Conservation (phyloP, 1,139 yeast genomes). For the Candida sojae region DNA sequence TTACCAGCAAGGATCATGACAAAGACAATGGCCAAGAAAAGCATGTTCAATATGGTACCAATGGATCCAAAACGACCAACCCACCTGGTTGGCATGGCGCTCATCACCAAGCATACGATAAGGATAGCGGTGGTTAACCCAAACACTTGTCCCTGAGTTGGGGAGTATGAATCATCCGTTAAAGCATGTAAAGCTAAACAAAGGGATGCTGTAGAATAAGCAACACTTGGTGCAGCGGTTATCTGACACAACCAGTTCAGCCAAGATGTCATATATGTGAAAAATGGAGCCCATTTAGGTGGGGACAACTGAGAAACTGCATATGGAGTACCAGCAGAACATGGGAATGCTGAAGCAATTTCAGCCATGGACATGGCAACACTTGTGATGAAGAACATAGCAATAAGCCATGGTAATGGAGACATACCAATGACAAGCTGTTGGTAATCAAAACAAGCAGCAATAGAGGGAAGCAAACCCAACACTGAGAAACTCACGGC, state of each 20-base stretch:
- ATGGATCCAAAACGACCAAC: conserved; percentile 55
- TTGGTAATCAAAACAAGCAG: conserved; percentile 55
- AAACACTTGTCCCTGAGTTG: conserved; percentile 53
- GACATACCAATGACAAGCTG: conserved; percentile 54
- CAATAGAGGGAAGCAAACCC: conserved; percentile 72
- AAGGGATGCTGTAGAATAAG: conserved; percentile 61
- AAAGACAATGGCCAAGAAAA: conserved; percentile 56
- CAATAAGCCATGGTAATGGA: conserved; percentile 58
- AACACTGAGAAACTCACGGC: conserved; percentile 73
- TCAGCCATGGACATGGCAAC: conserved; percentile 55
- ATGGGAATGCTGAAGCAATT: conserved; percentile 50
- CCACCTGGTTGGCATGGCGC: conserved; percentile 55
- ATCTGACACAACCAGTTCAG: conserved; percentile 50
- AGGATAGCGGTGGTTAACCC: conserved; percentile 55
- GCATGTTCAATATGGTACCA: conserved; percentile 53
- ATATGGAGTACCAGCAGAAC: conserved; percentile 50
- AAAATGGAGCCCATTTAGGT: conserved; percentile 50
- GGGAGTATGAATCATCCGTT: conserved; percentile 33
- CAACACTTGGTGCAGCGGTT: conserved; percentile 60
- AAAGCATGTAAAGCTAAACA: conserved; percentile 52
- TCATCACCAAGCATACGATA: conserved; percentile 49
- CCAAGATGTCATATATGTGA: conserved; percentile 64
- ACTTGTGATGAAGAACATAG: conserved; percentile 48
- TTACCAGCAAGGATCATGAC: conserved; percentile 59
- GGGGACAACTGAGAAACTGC: conserved; percentile 57